phyloP scores from a whole-genome alignment of 129 eudicot species.

The Chrysanthemum lavandulifolium region DNA sequence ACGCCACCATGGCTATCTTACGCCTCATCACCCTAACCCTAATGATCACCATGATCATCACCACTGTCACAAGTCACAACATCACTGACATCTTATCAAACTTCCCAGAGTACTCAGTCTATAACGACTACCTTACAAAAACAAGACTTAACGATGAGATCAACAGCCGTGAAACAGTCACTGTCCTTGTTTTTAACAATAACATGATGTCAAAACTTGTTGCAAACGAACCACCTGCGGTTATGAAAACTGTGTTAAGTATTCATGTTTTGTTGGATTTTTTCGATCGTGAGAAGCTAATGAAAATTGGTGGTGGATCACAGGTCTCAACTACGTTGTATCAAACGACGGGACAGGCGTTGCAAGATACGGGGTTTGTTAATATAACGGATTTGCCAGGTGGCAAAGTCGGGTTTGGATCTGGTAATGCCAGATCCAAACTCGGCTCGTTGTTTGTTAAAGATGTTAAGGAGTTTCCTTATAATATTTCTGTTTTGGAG shows the following conservation, averaged over 20 bases:
- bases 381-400: slow-evolving; percentile 76
- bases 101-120: slow-evolving; percentile 56
- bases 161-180: slow-evolving; percentile 57
- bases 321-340: slow-evolving; percentile 58
- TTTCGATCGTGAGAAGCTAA: slow-evolving; percentile 60
- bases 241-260: slow-evolving; percentile 51
- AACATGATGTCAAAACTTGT: slow-evolving; percentile 38
- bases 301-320: slow-evolving; percentile 54
- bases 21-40: slow-evolving; percentile 20
- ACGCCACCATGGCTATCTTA: slow-evolving; percentile 27
- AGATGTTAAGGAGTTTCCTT: slow-evolving; percentile 52
- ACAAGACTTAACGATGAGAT: slow-evolving; percentile 75
- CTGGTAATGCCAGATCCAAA: slow-evolving; percentile 45
- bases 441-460: slow-evolving; percentile 47
- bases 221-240: slow-evolving; percentile 44
- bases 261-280: slow-evolving; percentile 76
- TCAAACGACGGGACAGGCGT: slow-evolving; percentile 82
- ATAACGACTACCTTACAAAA: slow-evolving; percentile 48
- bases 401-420: slow-evolving; percentile 71
- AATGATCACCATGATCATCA: slow-evolving; percentile 36
- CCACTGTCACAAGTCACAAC: slow-evolving; percentile 43
- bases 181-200: slow-evolving; percentile 63
- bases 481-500: slow-evolving; percentile 73
- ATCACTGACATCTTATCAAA: slow-evolving; percentile 53
- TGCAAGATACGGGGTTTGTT: slow-evolving; percentile 46